These are phyloP conservation scores for Candida silvatica DNA, from an alignment of 805 yeast genomes.

Conservation along the genomic window DNA sequence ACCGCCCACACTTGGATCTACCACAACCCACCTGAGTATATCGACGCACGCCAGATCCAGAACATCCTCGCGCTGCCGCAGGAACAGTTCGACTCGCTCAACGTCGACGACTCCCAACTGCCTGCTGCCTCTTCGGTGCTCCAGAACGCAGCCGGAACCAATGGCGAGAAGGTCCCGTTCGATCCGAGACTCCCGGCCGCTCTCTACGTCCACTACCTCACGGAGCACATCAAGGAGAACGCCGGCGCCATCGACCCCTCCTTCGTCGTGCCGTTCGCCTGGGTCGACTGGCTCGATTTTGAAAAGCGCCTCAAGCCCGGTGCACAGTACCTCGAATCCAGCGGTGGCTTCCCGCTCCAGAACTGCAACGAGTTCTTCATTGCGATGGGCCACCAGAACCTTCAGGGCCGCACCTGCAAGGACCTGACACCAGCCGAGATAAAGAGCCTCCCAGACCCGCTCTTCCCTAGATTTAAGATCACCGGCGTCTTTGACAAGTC, in stretches of 20 bases:
- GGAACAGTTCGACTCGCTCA: not conserved
- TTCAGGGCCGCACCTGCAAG: constrained; percentile 4
- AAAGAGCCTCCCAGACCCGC: constrained; percentile 8
- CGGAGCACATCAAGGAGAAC: constrained; percentile 4
- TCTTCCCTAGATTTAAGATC: constrained; percentile 19
- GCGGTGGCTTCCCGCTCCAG: constrained; percentile 7
- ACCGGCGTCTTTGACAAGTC: constrained; percentile 15
- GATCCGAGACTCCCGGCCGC: constrained; percentile 13
- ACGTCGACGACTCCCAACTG: not conserved
- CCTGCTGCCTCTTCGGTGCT: not conserved
- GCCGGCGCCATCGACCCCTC: constrained; percentile 4
- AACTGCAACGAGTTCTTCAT: constrained; percentile 13
- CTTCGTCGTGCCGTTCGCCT: constrained; percentile 19
- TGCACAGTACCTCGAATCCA: constrained; percentile 8
- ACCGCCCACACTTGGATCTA: not conserved
- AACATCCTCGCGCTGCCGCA: not conserved
- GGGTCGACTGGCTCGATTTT: constrained; percentile 25
- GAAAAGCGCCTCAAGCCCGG: constrained; percentile 15
- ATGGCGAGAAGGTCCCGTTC: constrained; percentile 3
- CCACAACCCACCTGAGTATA: not conserved
- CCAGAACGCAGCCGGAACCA: not conserved
- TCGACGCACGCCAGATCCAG: not conserved
- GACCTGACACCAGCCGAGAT: constrained; percentile 8
- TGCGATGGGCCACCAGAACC: constrained; percentile 9
- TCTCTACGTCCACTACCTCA: constrained; percentile 8